Evolutionary conservation across 2,329 filamentous ascomycete species (phyloP).

Genomic region (Aurifilum marmelostoma): DNA sequence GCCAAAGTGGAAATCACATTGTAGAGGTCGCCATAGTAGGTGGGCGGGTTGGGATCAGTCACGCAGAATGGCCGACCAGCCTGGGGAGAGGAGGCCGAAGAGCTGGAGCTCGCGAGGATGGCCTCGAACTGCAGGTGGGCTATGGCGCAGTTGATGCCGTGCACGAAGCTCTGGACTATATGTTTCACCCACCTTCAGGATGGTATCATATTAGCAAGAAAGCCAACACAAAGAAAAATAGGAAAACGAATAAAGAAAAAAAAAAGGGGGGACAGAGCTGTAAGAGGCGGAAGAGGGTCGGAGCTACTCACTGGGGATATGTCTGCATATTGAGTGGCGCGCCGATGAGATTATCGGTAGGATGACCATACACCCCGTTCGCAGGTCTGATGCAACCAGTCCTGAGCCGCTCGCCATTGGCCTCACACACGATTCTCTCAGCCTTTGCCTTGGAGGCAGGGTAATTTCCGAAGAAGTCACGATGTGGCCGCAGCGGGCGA

Average conservation of each 20-base stretch:
- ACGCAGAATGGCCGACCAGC: constrained; percentile 46
- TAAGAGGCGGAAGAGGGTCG: too few relatives aligned
- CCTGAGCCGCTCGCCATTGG: constrained; percentile 44
- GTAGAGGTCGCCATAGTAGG: constrained; percentile 44
- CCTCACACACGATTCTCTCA: constrained; percentile 47
- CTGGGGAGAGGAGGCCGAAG: constrained; percentile 33
- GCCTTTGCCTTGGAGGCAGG: constrained; percentile 50
- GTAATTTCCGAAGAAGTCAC: constrained; percentile 50
- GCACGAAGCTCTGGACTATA: constrained; percentile 46
- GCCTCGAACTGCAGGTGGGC: constrained; percentile 48
- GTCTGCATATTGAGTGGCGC: constrained; percentile 44
- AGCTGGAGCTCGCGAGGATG: constrained; percentile 37
- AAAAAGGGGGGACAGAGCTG: too few relatives aligned
- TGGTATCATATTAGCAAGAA: constrained; percentile 3
- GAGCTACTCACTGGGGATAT: constrained; percentile 46
- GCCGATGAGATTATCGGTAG: constrained; percentile 50
- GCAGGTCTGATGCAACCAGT: constrained; percentile 57
- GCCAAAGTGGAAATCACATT: constrained; percentile 40
- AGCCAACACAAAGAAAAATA: too few relatives aligned
- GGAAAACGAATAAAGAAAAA: too few relatives aligned
- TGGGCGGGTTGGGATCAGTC: constrained; percentile 48
- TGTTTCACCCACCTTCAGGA: constrained; percentile 44
- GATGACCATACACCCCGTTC: constrained; percentile 57
- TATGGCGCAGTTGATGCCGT: constrained; percentile 46
- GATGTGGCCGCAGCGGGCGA: constrained; percentile 41